phyloP scores from a whole-genome alignment of 2,329 filamentous ascomycete species.

The Cercospora sp. region DNA sequence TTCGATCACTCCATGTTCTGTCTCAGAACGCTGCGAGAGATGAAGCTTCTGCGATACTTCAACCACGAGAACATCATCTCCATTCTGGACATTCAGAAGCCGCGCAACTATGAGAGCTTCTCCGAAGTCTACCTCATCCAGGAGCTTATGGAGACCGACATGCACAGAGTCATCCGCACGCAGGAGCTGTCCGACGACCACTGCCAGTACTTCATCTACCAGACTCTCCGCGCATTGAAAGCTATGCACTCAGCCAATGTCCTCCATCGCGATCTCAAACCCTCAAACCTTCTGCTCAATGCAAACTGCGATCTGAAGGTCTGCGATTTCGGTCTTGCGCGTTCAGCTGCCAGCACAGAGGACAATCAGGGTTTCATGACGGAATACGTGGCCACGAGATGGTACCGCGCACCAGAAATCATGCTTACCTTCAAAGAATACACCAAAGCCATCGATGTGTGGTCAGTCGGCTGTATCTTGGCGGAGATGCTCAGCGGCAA shows the following conservation, averaged over 20 bases:
- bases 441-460: slow-evolving; percentile 98
- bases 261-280: slow-evolving; percentile 94
- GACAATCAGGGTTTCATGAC: slow-evolving; percentile 99
- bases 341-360: slow-evolving; percentile 90
- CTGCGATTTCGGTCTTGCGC: slow-evolving; percentile 94
- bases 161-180: slow-evolving; percentile 98
- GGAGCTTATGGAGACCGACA: slow-evolving; percentile 99
- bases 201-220: slow-evolving; percentile 99
- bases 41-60: slow-evolving; percentile 98
- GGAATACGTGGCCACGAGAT: slow-evolving; percentile 98
- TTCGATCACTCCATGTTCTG: slow-evolving; percentile 70
- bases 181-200: slow-evolving; percentile 98
- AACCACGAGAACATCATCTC: slow-evolving; percentile 99
- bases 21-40: slow-evolving; percentile 91
- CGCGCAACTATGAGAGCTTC: slow-evolving; percentile 91
- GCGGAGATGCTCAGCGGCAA: slow-evolving; percentile 99
- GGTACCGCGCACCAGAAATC: slow-evolving; percentile 98
- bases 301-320: slow-evolving; percentile 99
- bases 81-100: slow-evolving; percentile 98
- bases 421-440: slow-evolving; percentile 99
- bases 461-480: slow-evolving; percentile 97
- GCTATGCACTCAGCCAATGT: slow-evolving; percentile 99
- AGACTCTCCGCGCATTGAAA: slow-evolving; percentile 94
- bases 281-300: slow-evolving; percentile 93
- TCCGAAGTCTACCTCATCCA: slow-evolving; percentile 98